Conservation (phyloP, 1,284 basidiomycete genomes). For the Cryptococcus sp. region DNA sequence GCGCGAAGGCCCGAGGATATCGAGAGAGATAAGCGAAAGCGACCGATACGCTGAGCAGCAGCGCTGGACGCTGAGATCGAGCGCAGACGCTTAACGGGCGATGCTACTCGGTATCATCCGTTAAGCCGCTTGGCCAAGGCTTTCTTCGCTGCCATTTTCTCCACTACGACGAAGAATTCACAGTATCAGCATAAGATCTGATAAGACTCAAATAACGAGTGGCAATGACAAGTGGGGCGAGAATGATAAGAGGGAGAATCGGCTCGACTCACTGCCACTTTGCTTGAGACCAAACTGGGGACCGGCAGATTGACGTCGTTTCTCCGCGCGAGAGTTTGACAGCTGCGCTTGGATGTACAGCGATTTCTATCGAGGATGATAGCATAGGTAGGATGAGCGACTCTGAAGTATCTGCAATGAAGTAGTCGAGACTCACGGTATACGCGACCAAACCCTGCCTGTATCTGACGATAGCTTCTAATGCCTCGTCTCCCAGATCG, state of each 20-base stretch:
- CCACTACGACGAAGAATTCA: constrained; percentile 15
- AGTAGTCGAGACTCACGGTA: constrained; percentile 20
- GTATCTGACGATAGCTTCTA: constrained; percentile 18
- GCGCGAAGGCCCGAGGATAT: too few species aligned
- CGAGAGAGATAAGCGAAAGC: too few species aligned
- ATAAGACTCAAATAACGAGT: not conserved
- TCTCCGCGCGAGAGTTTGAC: constrained; percentile 12
- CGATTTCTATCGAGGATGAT: constrained; percentile 2
- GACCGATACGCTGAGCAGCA: too few species aligned
- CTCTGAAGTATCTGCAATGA: too few species aligned
- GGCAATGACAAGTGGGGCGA: too few species aligned
- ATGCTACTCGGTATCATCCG: constrained; percentile 1
- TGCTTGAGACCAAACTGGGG: constrained; percentile 22
- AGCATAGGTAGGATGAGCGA: not conserved
- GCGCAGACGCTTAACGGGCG: not conserved
- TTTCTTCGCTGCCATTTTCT: constrained; percentile 27
- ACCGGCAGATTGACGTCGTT: constrained; percentile 9
- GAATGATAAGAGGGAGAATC: not conserved
- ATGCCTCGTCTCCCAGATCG: not conserved
- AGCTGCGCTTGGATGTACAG: constrained; percentile 24
- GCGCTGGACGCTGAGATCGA: not conserved
- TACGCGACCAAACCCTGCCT: constrained; percentile 25
- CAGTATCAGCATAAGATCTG: constrained; percentile 3
- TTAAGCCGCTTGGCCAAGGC: constrained; percentile 20
- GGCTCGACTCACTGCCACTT: constrained; percentile 24